Base-by-base conservation (phyloP, 805 yeast species). In the Hemisphaericaspora nanyangensis region DNA sequence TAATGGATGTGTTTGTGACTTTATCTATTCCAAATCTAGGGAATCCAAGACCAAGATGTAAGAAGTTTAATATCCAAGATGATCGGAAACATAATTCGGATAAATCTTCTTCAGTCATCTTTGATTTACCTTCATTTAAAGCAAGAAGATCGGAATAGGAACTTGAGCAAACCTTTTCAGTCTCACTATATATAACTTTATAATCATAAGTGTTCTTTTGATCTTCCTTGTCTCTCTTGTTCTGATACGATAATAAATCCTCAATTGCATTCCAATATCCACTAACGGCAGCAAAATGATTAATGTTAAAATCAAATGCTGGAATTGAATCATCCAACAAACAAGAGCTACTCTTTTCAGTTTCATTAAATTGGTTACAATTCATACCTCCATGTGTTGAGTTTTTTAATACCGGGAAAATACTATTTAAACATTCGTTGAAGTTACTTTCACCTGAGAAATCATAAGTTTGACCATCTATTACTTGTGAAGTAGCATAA, bases 261-360 rank as follows among this genome's bases (percentile, higher is more conserved):
- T 71, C 68, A 29, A 80, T 63, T 4, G 80, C 74, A 48, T 80
- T 80, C 80, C 83, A 79, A 52, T 79, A 79, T 4, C 84, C 85
- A 43, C 83, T 77, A 7, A 81, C 82, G 0, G 85, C 87, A 29
- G 77, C 63, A 41, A 81, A 80, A 41, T 72, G 74, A 45, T 76
- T 72, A 25, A 73, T 60, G 34, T 74, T 74, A 49, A 80, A 77
- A 46, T 75, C 79, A 57, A 80, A 74, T 6, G 74, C 61, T 0
- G 85, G 86, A 20, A 76, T 63, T 16, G 68, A 54, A 45, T 77
- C 80, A 34, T 69, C 66, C 30, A 79, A 53, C 10, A 79, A 55
- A 55, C 85, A 80, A 3, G 78, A 63, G 40, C 71, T 61, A 4
- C 61, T 67, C 12, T 54, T 49, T 32, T 53, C 50, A 10, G 49